Conservation (phyloP, 2,329 filamentous ascomycete genomes). For the Mariannaea elegans region DNA sequence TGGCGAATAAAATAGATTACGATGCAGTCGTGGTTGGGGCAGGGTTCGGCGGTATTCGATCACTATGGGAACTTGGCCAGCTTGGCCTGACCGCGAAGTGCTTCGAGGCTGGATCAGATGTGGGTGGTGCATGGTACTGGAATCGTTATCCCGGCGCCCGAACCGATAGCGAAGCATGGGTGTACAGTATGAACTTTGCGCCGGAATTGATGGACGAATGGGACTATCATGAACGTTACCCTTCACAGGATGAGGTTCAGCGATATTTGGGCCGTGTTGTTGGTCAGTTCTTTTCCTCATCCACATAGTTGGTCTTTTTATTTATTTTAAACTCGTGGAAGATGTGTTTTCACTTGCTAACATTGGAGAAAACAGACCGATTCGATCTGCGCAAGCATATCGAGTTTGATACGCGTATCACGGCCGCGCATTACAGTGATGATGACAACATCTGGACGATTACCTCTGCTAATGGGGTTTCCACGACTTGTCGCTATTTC, state of each 20-base stretch:
- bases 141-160: conserved; percentile 29
- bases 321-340: too few species aligned
- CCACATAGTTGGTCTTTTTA: neutral
- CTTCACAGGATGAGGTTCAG: conserved; percentile 18
- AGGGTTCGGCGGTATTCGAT: conserved; percentile 25
- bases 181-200: conserved; percentile 21
- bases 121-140: conserved; percentile 30
- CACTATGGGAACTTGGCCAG: conserved; percentile 15
- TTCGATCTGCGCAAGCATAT: conserved; percentile 14
- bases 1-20: too few species aligned
- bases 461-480: conserved; percentile 2
- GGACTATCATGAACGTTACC: conserved; percentile 16
- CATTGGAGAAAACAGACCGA: neutral
- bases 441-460: conserved; percentile 5
- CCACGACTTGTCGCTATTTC: conserved; percentile 15
- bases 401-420: conserved; percentile 4
- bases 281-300: conserved; percentile 2
- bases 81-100: conserved; percentile 18
- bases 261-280: conserved; percentile 16
- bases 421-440: conserved; percentile 11
- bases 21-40: conserved; percentile 23
- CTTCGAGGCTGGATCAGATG: conserved; percentile 24
- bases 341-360: neutral
- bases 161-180: conserved; percentile 22
- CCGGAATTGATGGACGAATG: conserved; percentile 1